Base-by-base conservation (phyloP, 1,284 basidiomycete species). In the Sutorius eximius region DNA sequence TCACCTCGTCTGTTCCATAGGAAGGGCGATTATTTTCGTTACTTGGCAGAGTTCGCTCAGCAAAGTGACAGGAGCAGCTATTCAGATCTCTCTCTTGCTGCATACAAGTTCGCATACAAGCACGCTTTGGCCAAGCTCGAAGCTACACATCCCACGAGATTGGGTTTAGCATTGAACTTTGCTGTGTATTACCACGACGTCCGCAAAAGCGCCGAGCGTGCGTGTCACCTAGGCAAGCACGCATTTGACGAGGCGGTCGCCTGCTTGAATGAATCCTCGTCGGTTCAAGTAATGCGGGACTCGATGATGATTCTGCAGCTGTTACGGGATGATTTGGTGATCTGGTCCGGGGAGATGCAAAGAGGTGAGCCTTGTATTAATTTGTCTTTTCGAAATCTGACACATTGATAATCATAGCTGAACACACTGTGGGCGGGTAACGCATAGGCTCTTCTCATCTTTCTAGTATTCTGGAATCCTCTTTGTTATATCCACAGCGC, bases 161-260 rank as follows among this genome's bases (percentile, higher is more conserved):
- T 98, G 55, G 95, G 95, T 57, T 80, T 98, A 50, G 94, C 95
- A 42, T 82, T 98, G 68, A 98, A 97, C 80, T 97, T 98, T 76
- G 91, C 93, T 45, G 94, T 98, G 59, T 98, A 94, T 78, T 97
- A 93, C 77, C 95, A 96, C 75, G 94, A 97, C 75, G 95, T 97
- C 70, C 82, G 89, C 68, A 91, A 92, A 76, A 91, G 88, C 66
- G 93, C 94, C 55, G 91, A 95, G 72, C 82, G 91, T 60, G 95
- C 94, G 45, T 95, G 93, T 75, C 92, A 94, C 73, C 82, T 97
- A 59, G 95, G 86, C 2, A 87, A 88, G 64, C 82, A 83, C 58
- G 85, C 86, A 3, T 86, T 87, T 59, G 86, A 87, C 62, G 84
- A 86, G 59, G 86, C 86, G 0, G 77, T 88, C 32, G 66, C 73